Base-by-base conservation (phyloP, 805 yeast genomes). In the Kockiozyma suomiensis region DNA sequence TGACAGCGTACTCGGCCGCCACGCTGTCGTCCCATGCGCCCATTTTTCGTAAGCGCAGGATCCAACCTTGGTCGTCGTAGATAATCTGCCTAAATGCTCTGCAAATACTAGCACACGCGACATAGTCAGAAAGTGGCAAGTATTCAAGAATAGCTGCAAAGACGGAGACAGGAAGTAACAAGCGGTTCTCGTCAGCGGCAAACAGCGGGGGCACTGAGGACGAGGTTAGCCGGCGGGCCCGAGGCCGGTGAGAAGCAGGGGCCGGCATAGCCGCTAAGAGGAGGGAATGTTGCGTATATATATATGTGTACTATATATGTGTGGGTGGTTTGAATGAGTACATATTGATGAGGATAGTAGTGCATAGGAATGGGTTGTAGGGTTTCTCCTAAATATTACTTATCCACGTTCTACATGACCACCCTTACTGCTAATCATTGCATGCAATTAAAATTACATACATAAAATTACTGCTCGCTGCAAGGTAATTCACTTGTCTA, bases 21-120 rank as follows among this genome's bases (percentile, higher is more conserved):
- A 13, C 52, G 1, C 70, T 72, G 19, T 52, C 56, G 37, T 72
- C 71, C 82, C 82, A 80, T 5, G 58, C 66, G 19, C 62, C 50
- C 35, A 61, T 56, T 25, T 54, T 48, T 33, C 52, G 56, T 28
- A 66, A 50, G 19, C 54, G 49, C 28, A 17, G 7, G 30, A 66
- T 49, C 69, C 69, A 66, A 4, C 42, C 50, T 10, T 56, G 50
- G 45, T 64, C 66, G 28, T 60, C 59, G 38, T 66, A 66, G 17
- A 66, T 56, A 12, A 66, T 47, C 50, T 61, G 61, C 6, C 65
- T 53, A 48, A 65, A 56, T 26, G 60, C 56, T 5, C 66, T 53
- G 55, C 68, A 64, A 10, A 66, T 66, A 4, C 54, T 30, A n/a
- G 69, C 67, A 30, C 62, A 53, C 12, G 50, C 50, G 8, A 62